phyloP scores from a whole-genome alignment of 2,329 filamentous ascomycete genomes.

The Fonsecaea pedrosoi region DNA sequence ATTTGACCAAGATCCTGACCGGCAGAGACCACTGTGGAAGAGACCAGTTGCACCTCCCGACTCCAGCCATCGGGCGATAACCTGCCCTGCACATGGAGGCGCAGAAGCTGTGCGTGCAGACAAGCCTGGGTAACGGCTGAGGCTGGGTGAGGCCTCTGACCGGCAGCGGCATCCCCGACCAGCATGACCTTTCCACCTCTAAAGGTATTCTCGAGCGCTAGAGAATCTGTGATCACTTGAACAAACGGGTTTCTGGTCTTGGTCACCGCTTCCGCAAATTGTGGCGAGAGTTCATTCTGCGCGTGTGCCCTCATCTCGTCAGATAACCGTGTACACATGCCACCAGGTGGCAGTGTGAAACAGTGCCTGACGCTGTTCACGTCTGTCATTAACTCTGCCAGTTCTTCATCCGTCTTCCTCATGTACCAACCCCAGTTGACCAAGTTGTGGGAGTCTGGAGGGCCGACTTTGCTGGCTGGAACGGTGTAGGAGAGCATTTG shows the following conservation, averaged over 20 bases:
- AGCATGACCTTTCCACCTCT: slow-evolving; percentile 50
- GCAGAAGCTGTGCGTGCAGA: slow-evolving; percentile 37
- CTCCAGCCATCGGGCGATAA: slow-evolving; percentile 31
- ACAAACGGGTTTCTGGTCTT: slow-evolving; percentile 51
- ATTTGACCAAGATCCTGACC: slow-evolving; percentile 11
- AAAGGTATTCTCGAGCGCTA: slow-evolving; percentile 45
- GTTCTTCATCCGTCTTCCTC: slow-evolving; percentile 50
- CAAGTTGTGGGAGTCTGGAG: slow-evolving; percentile 48
- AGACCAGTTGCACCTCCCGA: slow-evolving; percentile 11
- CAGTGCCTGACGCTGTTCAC: slow-evolving; percentile 39
- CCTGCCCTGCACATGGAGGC: slow-evolving; percentile 30
- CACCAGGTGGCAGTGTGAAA: slow-evolving; percentile 46
- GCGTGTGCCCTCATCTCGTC: slow-evolving; percentile 43
- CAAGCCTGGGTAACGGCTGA: slow-evolving; percentile 51
- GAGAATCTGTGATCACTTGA: slow-evolving; percentile 29
- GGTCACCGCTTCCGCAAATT: slow-evolving; percentile 51
- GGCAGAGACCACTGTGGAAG: slow-evolving; percentile 1
- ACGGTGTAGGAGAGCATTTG: slow-evolving; percentile 20
- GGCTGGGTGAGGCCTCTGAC: slow-evolving; percentile 49
- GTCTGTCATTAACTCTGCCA: slow-evolving; percentile 43
- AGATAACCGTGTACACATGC: slow-evolving; percentile 40
- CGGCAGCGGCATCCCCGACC: slow-evolving; percentile 46
- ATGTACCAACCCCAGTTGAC: slow-evolving; percentile 51
- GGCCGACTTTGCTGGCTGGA: slow-evolving; percentile 45
- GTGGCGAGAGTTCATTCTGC: slow-evolving; percentile 47